Evolutionary conservation across 2,329 filamentous ascomycete species (phyloP).

Genomic region (Fusarium cicatricum): DNA sequence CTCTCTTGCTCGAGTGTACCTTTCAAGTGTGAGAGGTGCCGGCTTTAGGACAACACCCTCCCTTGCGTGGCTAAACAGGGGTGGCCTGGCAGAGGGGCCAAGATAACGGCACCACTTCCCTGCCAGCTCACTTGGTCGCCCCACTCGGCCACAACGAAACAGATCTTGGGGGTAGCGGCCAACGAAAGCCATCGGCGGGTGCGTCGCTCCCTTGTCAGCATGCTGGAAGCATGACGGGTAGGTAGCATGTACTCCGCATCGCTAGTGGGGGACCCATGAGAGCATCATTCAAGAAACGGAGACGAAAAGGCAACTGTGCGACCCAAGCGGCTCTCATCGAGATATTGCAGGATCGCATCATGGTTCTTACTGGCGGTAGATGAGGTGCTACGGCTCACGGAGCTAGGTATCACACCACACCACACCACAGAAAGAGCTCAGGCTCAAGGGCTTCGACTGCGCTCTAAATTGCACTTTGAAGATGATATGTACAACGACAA

Average conservation of each 20-base stretch:
- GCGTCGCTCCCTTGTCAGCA: slow-evolving; percentile 36
- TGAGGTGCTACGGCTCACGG: slow-evolving; percentile 18
- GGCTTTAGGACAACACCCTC: slow-evolving; percentile 36
- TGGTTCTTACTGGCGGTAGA: slow-evolving; percentile 21
- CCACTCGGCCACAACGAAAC: slow-evolving; percentile 37
- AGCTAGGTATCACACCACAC: slow-evolving; percentile 18
- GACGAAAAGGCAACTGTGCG: slow-evolving; percentile 26
- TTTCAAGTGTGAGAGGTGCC: slow-evolving; percentile 35
- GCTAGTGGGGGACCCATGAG: slow-evolving; percentile 35
- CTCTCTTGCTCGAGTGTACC: slow-evolving; percentile 33
- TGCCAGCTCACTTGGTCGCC: slow-evolving; percentile 40
- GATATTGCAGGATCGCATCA: slow-evolving; percentile 42
- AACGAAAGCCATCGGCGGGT: slow-evolving; percentile 35
- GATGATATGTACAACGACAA: slow-evolving; percentile 1
- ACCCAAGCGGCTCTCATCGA: slow-evolving; percentile 34
- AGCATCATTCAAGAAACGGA: slow-evolving; percentile 28
- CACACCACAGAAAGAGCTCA: not conserved
- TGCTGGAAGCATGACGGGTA: slow-evolving; percentile 28
- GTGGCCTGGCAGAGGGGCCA: slow-evolving; percentile 23
- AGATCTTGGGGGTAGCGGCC: slow-evolving; percentile 39
- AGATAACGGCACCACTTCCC: slow-evolving; percentile 40
- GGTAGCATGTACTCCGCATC: slow-evolving; percentile 39
- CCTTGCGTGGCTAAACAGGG: slow-evolving; percentile 34
- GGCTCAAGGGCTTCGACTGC: not conserved
- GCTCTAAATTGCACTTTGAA: not conserved